Evolutionary conservation across 2,329 filamentous ascomycete species (phyloP).

Genomic region (Arthrobotrys iridis): DNA sequence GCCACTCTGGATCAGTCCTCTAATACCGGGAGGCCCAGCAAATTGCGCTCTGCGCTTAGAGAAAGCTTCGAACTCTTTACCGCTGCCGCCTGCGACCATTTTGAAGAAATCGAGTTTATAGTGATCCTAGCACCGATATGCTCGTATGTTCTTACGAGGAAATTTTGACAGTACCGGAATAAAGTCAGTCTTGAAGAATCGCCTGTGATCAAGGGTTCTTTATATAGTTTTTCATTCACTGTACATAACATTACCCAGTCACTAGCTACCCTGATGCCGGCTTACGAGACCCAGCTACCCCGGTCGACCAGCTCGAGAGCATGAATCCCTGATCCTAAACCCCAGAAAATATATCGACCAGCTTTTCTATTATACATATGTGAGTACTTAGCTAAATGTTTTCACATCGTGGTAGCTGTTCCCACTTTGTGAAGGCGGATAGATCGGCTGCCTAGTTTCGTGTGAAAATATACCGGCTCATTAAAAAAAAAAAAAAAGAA

Average conservation of each 20-base stretch:
- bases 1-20: slow-evolving; percentile 66
- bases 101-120: not conserved
- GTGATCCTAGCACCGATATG: not conserved
- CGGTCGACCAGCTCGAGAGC: not conserved
- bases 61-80: slow-evolving; percentile 49
- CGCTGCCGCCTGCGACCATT: slow-evolving; percentile 39
- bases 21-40: slow-evolving; percentile 62
- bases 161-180: not conserved
- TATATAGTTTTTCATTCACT: not conserved
- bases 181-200: not conserved
- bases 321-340: not conserved
- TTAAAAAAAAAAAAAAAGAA: too few relatives aligned
- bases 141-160: not conserved
- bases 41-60: slow-evolving; percentile 50
- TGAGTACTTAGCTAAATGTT: too few relatives aligned
- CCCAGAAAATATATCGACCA: not conserved
- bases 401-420: not conserved
- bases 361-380: not conserved
- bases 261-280: too few relatives aligned
- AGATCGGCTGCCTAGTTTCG: not conserved
- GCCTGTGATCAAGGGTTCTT: not conserved
- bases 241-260: not conserved
- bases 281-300: too few relatives aligned
- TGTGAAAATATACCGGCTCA: not conserved
- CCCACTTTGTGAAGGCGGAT: not conserved